Conservation (phyloP, 306 rosid genomes). For the Rosa rugosa region DNA sequence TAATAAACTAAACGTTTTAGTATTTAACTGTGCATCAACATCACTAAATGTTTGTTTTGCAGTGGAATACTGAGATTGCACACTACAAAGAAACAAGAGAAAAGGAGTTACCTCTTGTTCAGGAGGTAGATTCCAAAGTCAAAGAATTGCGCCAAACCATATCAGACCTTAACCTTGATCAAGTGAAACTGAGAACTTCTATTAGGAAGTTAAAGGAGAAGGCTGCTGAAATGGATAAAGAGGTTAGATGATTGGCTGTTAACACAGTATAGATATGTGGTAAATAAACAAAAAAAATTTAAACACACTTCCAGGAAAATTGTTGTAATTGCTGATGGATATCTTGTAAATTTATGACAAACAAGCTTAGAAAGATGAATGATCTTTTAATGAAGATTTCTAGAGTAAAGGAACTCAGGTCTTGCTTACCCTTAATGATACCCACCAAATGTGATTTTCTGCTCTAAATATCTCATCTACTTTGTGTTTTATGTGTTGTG, state of each 20-base stretch:
- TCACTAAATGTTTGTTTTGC: constrained; percentile 17
- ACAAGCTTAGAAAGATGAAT: not conserved
- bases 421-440: too few relatives aligned
- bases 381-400: not conserved
- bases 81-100: constrained; percentile 61
- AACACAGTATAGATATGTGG: constrained; percentile 8
- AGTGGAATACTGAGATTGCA: constrained; percentile 65
- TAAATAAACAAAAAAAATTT: not conserved
- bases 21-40: not conserved
- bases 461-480: not conserved
- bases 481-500: not conserved
- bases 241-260: constrained; percentile 50
- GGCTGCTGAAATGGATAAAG: constrained; percentile 59
- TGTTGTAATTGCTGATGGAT: not conserved
- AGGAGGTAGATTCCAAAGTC: constrained; percentile 71
- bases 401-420: not conserved
- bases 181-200: constrained; percentile 55
- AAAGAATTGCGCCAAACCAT: constrained; percentile 68
- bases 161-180: constrained; percentile 61
- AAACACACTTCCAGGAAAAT: constrained; percentile 1
- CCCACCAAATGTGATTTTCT: not conserved
- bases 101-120: constrained; percentile 66
- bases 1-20: not conserved
- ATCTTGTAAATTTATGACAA: not conserved
- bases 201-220: constrained; percentile 65